Percentiles rank a stretch among this genome's conserved stretches.
phyloP scores from a whole-genome alignment of 345 rosid genomes.

The Gossypium sturtianum region DNA sequence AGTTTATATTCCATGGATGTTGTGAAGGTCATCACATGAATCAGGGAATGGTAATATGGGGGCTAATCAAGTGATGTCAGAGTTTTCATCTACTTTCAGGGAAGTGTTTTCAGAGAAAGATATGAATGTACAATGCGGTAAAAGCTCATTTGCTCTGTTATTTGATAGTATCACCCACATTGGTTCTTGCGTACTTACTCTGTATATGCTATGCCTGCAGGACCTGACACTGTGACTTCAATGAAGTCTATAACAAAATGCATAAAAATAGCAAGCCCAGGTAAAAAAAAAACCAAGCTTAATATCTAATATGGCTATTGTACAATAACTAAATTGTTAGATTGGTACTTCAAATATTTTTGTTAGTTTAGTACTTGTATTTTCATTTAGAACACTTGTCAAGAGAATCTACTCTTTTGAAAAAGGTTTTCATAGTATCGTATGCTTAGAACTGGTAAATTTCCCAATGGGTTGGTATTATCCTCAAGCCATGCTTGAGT shows the following conservation, averaged over 20 bases:
- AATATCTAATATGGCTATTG: no score
- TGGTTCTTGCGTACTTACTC: neutral
- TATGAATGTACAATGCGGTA: slow-evolving; percentile 30
- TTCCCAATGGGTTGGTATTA: no score
- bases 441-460: no score
- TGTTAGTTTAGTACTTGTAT: no score
- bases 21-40: slow-evolving; percentile 44
- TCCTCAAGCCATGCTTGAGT: no score
- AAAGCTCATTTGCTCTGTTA: slow-evolving; percentile 6
- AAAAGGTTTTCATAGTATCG: no score
- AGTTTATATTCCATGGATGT: neutral
- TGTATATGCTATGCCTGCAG: slow-evolving; percentile 30
- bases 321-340: no score
- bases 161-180: neutral
- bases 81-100: slow-evolving; percentile 36
- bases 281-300: slow-evolving; percentile 23
- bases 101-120: slow-evolving; percentile 40
- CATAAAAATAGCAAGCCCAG: slow-evolving; percentile 60
- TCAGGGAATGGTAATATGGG: slow-evolving; percentile 18
- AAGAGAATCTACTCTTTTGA: no score
- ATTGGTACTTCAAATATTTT: no score
- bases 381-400: no score
- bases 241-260: slow-evolving; percentile 60
- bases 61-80: slow-evolving; percentile 38
- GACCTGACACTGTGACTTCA: slow-evolving; percentile 42